These are phyloP conservation scores for Fraxinus cuspidata DNA, from an alignment of 257 asterid genomes.

Conservation along the genomic window DNA sequence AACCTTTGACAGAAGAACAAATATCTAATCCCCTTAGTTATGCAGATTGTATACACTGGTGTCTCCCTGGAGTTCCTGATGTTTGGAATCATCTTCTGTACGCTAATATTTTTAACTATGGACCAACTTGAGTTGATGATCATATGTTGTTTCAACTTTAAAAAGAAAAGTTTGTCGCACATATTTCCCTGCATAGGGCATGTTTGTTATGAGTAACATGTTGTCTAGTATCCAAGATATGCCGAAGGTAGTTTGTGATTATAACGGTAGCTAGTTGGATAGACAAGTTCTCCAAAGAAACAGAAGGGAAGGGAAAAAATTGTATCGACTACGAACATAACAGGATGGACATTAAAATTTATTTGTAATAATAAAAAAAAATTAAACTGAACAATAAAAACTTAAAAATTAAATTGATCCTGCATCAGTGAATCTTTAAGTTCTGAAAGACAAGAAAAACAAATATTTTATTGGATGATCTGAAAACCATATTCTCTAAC, in stretches of 20 bases:
- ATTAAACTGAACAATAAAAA: not conserved
- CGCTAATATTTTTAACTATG: conserved; percentile 45
- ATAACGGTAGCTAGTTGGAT: not conserved
- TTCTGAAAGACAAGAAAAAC: too few relatives aligned
- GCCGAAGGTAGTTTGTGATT: not conserved
- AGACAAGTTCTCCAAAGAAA: not conserved
- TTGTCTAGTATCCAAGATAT: not conserved
- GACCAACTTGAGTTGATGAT: not conserved
- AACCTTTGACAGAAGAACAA: conserved; percentile 55
- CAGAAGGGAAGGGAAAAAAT: not conserved
- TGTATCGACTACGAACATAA: not conserved
- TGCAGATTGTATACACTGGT: conserved; percentile 92
- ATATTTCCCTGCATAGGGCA: not conserved
- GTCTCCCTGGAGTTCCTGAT: conserved; percentile 95
- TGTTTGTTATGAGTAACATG: not conserved
- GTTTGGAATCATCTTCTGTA: conserved; percentile 84
- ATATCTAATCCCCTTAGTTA: conserved; percentile 53
- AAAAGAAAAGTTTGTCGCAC: not conserved
- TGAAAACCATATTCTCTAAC: not conserved
- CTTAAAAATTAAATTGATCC: not conserved
- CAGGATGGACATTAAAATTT: not conserved
- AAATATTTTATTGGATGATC: not conserved
- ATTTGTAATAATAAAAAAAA: not conserved
- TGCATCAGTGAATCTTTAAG: not conserved
- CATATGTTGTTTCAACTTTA: not conserved